These are phyloP conservation scores for Cladosporium phlei DNA, from an alignment of 2,329 filamentous ascomycete species.

Conservation along the genomic window DNA sequence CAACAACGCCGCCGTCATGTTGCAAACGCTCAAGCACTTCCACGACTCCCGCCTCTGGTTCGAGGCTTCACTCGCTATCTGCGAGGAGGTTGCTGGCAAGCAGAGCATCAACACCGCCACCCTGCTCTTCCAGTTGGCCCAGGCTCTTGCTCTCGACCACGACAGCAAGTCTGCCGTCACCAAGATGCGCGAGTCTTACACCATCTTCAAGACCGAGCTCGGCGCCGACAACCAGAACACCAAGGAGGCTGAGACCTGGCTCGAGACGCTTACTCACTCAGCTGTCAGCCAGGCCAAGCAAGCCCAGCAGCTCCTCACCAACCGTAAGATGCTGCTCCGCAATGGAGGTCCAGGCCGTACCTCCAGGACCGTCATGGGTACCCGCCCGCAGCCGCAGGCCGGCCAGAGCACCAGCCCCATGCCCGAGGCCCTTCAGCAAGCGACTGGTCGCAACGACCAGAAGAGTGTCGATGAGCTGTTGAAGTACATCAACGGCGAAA, in stretches of 20 bases:
- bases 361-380: slow-evolving; percentile 42
- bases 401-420: slow-evolving; percentile 15
- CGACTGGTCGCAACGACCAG: slow-evolving; percentile 37
- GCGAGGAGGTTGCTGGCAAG: slow-evolving; percentile 83
- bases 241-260: slow-evolving; percentile 94
- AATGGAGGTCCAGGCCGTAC: slow-evolving; percentile 41
- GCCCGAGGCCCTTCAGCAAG: slow-evolving; percentile 11
- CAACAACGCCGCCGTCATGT: slow-evolving; percentile 98
- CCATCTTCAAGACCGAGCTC: slow-evolving; percentile 83
- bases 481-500: slow-evolving; percentile 82
- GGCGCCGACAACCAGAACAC: slow-evolving; percentile 93
- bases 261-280: slow-evolving; percentile 92
- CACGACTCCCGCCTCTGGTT: slow-evolving; percentile 96
- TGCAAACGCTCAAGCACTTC: slow-evolving; percentile 91
- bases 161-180: slow-evolving; percentile 87
- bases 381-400: slow-evolving; percentile 59
- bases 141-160: slow-evolving; percentile 90
- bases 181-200: slow-evolving; percentile 94
- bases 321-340: slow-evolving; percentile 22
- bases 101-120: slow-evolving; percentile 90
- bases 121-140: slow-evolving; percentile 92
- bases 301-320: slow-evolving; percentile 60
- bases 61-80: slow-evolving; percentile 82
- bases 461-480: slow-evolving; percentile 89
- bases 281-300: slow-evolving; percentile 93